These are phyloP conservation scores for Mucor circinelloides DNA, from an alignment of 371 early-diverging fungal genomes.

Conservation along the genomic window DNA sequence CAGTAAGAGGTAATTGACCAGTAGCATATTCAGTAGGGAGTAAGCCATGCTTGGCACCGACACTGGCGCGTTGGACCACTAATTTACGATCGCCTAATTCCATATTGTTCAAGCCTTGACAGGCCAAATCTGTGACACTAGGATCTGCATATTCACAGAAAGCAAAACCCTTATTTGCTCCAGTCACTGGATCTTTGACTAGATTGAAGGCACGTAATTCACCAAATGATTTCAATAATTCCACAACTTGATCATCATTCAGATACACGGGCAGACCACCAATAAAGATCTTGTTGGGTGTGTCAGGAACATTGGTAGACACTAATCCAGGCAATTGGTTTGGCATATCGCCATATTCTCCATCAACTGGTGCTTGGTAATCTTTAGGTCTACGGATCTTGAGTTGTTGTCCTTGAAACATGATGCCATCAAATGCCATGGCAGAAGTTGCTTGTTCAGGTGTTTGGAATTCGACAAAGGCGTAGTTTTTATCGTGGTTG, in stretches of 20 bases:
- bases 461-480: constrained; percentile 78
- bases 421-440: constrained; percentile 91
- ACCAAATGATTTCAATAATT: constrained; percentile 92
- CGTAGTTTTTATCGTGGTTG: constrained; percentile 92
- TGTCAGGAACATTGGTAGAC: constrained; percentile 84
- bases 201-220: constrained; percentile 89
- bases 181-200: constrained; percentile 83
- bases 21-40: constrained; percentile 17
- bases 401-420: constrained; percentile 80
- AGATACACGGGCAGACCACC: constrained; percentile 92
- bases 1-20: constrained; percentile 6
- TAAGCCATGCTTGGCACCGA: constrained; percentile 68
- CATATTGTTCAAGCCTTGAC: constrained; percentile 94
- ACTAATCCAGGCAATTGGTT: constrained; percentile 61
- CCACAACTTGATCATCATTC: constrained; percentile 92
- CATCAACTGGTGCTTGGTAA: constrained; percentile 76
- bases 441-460: constrained; percentile 90
- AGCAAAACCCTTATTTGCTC: constrained; percentile 93
- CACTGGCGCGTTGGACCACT: constrained; percentile 94
- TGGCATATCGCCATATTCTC: constrained; percentile 6
- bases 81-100: constrained; percentile 92
- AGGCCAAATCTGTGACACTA: constrained; percentile 87
- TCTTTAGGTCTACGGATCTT: constrained; percentile 96
- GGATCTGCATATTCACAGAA: constrained; percentile 96
- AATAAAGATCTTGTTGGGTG: constrained; percentile 92